Percentiles rank a stretch among this genome's conserved stretches.
Evolutionary conservation across 1,284 basidiomycete species (phyloP).

Genomic region (Leccinum insolens): DNA sequence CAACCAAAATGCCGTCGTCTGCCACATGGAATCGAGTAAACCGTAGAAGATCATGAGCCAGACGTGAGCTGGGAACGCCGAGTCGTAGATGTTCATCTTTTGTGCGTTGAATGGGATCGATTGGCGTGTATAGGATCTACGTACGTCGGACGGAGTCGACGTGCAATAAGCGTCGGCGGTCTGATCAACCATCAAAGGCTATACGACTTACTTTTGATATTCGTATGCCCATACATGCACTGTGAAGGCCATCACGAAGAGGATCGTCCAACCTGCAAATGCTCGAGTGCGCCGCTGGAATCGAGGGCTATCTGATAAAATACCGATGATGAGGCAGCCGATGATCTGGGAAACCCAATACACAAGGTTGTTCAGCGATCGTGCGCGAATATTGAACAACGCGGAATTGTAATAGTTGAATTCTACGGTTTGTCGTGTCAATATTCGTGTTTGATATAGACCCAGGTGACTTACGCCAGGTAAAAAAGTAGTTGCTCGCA

Average conservation of each 20-base stretch:
- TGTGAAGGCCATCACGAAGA: slow-evolving; percentile 48
- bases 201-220: slow-evolving; percentile 47
- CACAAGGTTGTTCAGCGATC: slow-evolving; percentile 38
- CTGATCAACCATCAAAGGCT: background rate
- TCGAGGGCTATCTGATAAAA: slow-evolving; percentile 43
- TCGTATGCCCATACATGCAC: slow-evolving; percentile 55
- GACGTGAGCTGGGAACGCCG: slow-evolving; percentile 34
- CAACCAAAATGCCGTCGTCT: slow-evolving; percentile 42
- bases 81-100: slow-evolving; percentile 34
- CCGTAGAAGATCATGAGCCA: slow-evolving; percentile 44
- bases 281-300: slow-evolving; percentile 49
- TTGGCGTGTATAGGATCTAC: slow-evolving; percentile 23
- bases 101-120: slow-evolving; percentile 6
- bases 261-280: slow-evolving; percentile 47
- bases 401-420: slow-evolving; percentile 44
- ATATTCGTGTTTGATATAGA: background rate
- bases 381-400: slow-evolving; percentile 40
- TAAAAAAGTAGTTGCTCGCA: slow-evolving; percentile 41
- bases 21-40: slow-evolving; percentile 45
- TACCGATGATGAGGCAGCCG: slow-evolving; percentile 39
- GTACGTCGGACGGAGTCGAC: background rate
- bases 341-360: slow-evolving; percentile 43
- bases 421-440: slow-evolving; percentile 18
- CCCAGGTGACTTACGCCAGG: slow-evolving; percentile 33
- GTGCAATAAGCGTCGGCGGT: background rate